Evolutionary conservation across 306 rosid species (phyloP), one percentile per base, ranked within the genome.

Genomic region (Rubus idaeus): DNA sequence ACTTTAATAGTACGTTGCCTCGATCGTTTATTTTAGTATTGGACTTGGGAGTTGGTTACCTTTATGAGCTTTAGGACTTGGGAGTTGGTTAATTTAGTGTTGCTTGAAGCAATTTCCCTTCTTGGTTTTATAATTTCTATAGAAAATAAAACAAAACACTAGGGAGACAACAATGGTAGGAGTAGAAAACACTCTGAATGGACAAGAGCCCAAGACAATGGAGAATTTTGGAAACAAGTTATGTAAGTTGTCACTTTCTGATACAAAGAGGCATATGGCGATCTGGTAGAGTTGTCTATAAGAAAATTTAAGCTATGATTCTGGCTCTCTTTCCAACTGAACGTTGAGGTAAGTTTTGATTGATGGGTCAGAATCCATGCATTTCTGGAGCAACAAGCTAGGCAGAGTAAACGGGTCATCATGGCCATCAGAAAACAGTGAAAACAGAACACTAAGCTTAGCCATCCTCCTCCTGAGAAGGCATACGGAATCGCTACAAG

Each of bases 341-440:
- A 73, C 57, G 68, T 73, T 56, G 7, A 73, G 68, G 68, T 73
- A 73, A 17, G 42, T 41, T 58, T 20, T 73, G 6, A 73, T 49
- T 5, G 67, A 40, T n/a, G 41, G 68, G 23, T 73, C 68, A 12
- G 55, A 23, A 56, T 73, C 77, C 77, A 73, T 73, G 47, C 68
- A 73, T 56, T 47, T 41, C n/a, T 73, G 11, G 18, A 73, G 65
- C 60, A 73, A 56, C 2, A 73, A 23, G 26, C 26, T 23, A 55
- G 65, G 51, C 76, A 18, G 67, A 40, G 67, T 73, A 73, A 11
- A 55, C 56, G 35, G 35, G 67, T 73, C 39, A 73, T 20, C 4
- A 73, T 39, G 10, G 66, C 13, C 20, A 73, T 20, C 10, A 73
- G 51, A 46, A 73, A 41, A 12, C 50, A 46, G 5, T 55, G 39